Percentiles rank a stretch among this genome's conserved stretches.
Evolutionary conservation across 768 basidiomycete genomes (phyloP).

Genomic region (Xerocomellus intermedius): DNA sequence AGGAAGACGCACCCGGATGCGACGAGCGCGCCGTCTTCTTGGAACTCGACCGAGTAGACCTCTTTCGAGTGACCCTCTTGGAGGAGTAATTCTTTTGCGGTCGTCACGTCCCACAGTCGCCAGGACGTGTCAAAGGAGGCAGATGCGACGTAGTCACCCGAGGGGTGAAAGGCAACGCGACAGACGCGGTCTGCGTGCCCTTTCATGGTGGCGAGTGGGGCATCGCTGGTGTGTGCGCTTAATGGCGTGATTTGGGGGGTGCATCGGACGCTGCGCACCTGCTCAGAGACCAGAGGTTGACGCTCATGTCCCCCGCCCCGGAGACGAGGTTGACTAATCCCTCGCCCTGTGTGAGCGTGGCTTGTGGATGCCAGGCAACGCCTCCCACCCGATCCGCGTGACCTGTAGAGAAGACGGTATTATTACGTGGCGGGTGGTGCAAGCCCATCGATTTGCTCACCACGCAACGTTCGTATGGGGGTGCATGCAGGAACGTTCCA

Average conservation of each 20-base stretch:
- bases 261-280: conserved; percentile 46
- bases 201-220: conserved; percentile 79
- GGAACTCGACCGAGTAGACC: conserved; percentile 94
- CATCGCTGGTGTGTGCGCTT: conserved; percentile 52
- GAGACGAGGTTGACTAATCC: conserved; percentile 81
- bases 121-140: conserved; percentile 98
- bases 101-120: conserved; percentile 93
- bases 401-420: conserved; percentile 42
- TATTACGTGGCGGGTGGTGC: neutral
- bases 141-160: conserved; percentile 89
- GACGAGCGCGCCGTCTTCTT: conserved; percentile 88
- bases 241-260: conserved; percentile 2
- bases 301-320: conserved; percentile 82
- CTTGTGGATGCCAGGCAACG: conserved; percentile 96
- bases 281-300: conserved; percentile 87
- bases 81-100: conserved; percentile 74
- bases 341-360: conserved; percentile 68
- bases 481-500: conserved; percentile 96
- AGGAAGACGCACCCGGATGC: conserved; percentile 76
- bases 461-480: conserved; percentile 69
- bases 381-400: conserved; percentile 92
- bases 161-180: conserved; percentile 95
- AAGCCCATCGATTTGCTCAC: conserved; percentile 38
- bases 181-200: conserved; percentile 92
- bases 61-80: conserved; percentile 99